Conservation (phyloP, 495 filamentous ascomycete species). For the Penicillium ucsense region DNA sequence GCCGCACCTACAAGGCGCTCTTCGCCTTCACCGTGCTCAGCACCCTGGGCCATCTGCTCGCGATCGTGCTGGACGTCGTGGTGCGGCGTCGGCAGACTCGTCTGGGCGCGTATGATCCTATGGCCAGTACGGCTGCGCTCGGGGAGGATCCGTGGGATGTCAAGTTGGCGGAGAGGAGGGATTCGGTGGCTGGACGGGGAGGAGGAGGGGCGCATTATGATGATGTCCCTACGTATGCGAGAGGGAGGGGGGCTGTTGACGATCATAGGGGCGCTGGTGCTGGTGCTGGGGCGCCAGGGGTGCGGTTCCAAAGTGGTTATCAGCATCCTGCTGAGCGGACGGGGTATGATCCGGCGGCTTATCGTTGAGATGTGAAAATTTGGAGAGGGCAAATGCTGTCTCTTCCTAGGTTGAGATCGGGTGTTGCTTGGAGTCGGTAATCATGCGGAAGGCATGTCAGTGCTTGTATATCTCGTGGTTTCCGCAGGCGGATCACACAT, state of each 20-base stretch:
- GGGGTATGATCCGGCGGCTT: conserved; percentile 26
- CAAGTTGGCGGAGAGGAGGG: conserved; percentile 23
- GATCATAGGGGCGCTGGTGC: no score
- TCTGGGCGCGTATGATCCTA: conserved; percentile 40
- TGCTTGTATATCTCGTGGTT: no score
- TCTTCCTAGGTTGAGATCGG: no score
- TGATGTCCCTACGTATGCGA: conserved; percentile 10
- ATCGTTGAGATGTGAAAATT: conserved; percentile 14
- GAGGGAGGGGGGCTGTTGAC: not conserved
- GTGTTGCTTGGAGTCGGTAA: no score
- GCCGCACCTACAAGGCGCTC: conserved; percentile 55
- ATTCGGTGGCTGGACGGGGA: not conserved
- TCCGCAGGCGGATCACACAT: no score
- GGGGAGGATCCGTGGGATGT: conserved; percentile 20
- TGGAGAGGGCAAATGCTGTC: no score
- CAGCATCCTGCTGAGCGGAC: conserved; percentile 17
- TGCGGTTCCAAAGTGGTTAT: conserved; percentile 15
- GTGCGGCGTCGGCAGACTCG: conserved; percentile 33
- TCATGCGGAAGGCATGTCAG: no score
- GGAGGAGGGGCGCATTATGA: conserved; percentile 20
- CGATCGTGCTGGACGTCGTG: conserved; percentile 42
- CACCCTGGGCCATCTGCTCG: conserved; percentile 33
- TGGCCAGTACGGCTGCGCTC: conserved; percentile 14
- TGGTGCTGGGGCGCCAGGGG: conserved; percentile 3
- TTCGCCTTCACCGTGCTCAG: conserved; percentile 52